Percentiles rank a stretch among this genome's conserved stretches.
Conservation (phyloP, 2,329 filamentous ascomycete species). For the Ustilaginoidea virens region DNA sequence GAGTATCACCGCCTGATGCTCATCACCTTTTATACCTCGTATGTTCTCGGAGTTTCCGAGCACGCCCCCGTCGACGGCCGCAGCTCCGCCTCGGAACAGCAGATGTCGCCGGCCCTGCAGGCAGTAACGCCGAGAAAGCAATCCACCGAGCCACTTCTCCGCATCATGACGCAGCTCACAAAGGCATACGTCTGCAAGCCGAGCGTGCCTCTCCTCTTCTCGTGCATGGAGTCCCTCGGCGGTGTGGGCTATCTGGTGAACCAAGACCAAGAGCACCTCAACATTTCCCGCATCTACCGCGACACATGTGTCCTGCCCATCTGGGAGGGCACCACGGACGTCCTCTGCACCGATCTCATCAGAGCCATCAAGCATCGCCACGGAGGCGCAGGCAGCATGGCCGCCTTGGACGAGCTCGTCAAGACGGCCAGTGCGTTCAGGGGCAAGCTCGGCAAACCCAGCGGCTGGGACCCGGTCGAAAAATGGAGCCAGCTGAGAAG, state of each 20-base stretch:
- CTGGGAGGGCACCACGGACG: constrained; percentile 61
- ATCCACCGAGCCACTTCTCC: constrained; percentile 29
- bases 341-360: constrained; percentile 40
- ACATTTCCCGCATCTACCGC: constrained; percentile 49
- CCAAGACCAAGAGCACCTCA: constrained; percentile 45
- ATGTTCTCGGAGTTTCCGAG: constrained; percentile 39
- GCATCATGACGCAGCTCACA: constrained; percentile 41
- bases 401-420: constrained; percentile 28
- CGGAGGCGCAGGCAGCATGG: constrained; percentile 19
- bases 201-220: constrained; percentile 32
- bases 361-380: constrained; percentile 30
- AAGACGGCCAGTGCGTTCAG: constrained; percentile 9
- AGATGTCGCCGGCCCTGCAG: constrained; percentile 9
- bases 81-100: no score
- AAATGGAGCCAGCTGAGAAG: constrained; percentile 25
- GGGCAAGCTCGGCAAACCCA: constrained; percentile 10
- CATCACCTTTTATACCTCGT: constrained; percentile 36
- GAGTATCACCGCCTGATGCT: constrained; percentile 42
- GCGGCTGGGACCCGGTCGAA: constrained; percentile 14
- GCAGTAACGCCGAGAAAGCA: constrained; percentile 18
- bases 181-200: constrained; percentile 42
- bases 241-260: constrained; percentile 54
- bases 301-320: constrained; percentile 50
- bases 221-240: constrained; percentile 48
- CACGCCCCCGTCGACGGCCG: constrained; percentile 15